A percentile compares a stretch with the other conserved stretches of the same genome.
phyloP scores from a whole-genome alignment of 495 filamentous ascomycete genomes.

The Lepidopterella palustris region DNA sequence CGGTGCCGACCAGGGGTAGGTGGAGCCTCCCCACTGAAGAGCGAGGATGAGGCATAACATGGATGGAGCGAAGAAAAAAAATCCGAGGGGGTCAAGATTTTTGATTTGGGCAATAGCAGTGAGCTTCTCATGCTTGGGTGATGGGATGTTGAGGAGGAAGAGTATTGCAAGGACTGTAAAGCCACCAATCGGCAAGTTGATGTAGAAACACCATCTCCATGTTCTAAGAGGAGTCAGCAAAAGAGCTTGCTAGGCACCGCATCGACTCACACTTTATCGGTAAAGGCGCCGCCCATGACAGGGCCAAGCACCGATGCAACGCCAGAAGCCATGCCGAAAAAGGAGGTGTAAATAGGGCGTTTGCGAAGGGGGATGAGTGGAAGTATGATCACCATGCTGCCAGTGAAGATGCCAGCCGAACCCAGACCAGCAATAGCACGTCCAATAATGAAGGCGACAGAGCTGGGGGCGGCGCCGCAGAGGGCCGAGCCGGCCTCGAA shows the following conservation, averaged over 20 bases:
- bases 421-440: constrained; percentile 30
- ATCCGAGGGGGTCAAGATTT: constrained; percentile 11
- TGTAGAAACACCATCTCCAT: constrained; percentile 38
- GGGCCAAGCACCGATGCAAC: constrained; percentile 11
- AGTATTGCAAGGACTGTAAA: constrained; percentile 3
- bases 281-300: constrained; percentile 9
- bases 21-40: constrained; percentile 44
- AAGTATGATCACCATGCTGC: constrained; percentile 18
- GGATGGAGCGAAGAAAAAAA: constrained; percentile 7
- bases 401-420: constrained; percentile 24
- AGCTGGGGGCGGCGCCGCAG: constrained; percentile 24
- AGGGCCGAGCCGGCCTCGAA: constrained; percentile 23
- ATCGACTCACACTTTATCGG: neutral
- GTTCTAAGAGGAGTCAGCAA: constrained; percentile 8
- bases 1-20: constrained; percentile 57
- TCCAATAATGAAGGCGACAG: constrained; percentile 24
- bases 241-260: neutral
- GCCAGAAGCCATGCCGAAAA: constrained; percentile 10
- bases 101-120: neutral
- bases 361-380: constrained; percentile 16
- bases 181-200: constrained; percentile 37
- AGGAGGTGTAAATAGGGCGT: constrained; percentile 13
- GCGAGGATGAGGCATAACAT: constrained; percentile 22
- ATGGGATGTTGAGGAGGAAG: constrained; percentile 4
- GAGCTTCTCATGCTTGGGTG: neutral